Conservation (phyloP, 257 asterid species). For the Plantago major region DNA sequence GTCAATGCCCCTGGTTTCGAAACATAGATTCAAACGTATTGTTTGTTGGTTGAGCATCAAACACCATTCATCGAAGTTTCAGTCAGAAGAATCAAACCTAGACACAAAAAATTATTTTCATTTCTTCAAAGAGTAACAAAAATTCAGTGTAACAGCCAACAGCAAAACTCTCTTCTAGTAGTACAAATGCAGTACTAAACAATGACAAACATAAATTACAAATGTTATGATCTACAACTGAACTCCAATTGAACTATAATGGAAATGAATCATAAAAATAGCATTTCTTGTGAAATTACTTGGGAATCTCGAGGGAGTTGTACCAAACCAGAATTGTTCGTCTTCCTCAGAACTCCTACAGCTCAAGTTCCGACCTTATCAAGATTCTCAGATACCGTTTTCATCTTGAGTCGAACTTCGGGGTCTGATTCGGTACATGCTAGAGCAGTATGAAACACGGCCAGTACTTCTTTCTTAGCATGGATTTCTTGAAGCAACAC, state of each 20-base stretch:
- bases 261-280: no score
- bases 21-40: no score
- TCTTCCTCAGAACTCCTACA: not conserved
- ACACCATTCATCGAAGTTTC: no score
- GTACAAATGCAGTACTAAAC: not conserved
- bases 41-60: no score
- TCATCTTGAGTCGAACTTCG: constrained; percentile 86
- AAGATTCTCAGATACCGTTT: constrained; percentile 64
- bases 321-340: not conserved
- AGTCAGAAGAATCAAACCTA: no score
- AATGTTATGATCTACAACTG: not conserved
- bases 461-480: constrained; percentile 81
- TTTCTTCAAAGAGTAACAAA: not conserved
- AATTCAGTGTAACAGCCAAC: not conserved
- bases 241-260: no score
- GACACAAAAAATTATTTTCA: no score
- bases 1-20: no score
- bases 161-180: not conserved
- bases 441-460: constrained; percentile 69
- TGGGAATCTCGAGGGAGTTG: not conserved
- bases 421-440: constrained; percentile 90
- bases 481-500: constrained; percentile 64
- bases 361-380: constrained; percentile 62
- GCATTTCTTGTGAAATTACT: no score
- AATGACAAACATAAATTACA: not conserved